Percentiles rank a stretch among this genome's conserved stretches.
Evolutionary conservation across 176 grass and related monocot species (phyloP).

Genomic region (maize (Zea mays)): DNA sequence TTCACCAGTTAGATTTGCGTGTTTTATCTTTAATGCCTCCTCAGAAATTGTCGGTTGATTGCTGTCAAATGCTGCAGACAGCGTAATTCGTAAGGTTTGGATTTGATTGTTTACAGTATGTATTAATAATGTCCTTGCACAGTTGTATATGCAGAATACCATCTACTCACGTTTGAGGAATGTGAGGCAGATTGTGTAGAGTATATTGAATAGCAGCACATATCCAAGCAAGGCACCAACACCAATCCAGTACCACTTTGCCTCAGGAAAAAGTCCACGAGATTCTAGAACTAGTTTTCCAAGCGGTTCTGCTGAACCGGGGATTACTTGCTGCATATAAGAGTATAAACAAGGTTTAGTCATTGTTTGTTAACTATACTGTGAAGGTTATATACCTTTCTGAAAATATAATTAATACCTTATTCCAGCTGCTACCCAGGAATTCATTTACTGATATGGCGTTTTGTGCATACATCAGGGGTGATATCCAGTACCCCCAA

Average conservation of each 20-base stretch:
- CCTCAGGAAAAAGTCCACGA: slow-evolving; percentile 57
- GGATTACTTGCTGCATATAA: slow-evolving; percentile 24
- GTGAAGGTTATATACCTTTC: background rate
- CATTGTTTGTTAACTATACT: background rate
- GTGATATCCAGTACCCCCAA: slow-evolving; percentile 77
- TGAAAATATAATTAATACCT: slow-evolving; percentile 39
- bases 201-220: slow-evolving; percentile 67
- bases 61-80: slow-evolving; percentile 56
- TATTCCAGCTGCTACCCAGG: slow-evolving; percentile 62
- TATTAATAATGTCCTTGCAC: background rate
- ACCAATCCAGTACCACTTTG: slow-evolving; percentile 85
- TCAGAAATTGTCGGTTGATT: slow-evolving; percentile 62
- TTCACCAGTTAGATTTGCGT: slow-evolving; percentile 66
- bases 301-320: slow-evolving; percentile 28
- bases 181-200: slow-evolving; percentile 71
- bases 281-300: slow-evolving; percentile 56
- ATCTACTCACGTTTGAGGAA: slow-evolving; percentile 62
- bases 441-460: slow-evolving; percentile 83
- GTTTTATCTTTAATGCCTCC: slow-evolving; percentile 59
- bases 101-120: slow-evolving; percentile 17
- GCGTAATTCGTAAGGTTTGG: slow-evolving; percentile 6
- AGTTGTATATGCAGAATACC: background rate
- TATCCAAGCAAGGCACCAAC: slow-evolving; percentile 65
- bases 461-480: slow-evolving; percentile 74
- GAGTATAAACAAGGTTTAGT: slow-evolving; percentile 30